Evolutionary conservation across 2,329 filamentous ascomycete species (phyloP).

Genomic region (Dothistroma septosporum): DNA sequence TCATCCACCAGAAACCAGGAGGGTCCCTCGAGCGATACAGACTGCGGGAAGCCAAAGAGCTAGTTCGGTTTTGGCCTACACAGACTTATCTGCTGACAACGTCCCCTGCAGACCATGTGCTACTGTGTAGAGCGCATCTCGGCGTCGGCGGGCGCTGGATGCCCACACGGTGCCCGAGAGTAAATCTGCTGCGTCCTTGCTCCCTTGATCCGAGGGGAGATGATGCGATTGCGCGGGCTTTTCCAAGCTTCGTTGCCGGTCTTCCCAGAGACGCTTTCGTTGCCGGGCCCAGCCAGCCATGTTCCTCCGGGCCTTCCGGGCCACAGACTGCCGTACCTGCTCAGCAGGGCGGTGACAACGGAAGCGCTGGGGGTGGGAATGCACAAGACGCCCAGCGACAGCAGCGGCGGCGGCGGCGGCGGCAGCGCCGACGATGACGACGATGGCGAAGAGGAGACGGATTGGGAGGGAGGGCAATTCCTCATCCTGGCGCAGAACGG

Average conservation of each 20-base stretch:
- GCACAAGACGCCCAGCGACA: neutral
- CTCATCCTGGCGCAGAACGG: neutral
- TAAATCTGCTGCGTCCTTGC: neutral
- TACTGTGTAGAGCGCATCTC: neutral
- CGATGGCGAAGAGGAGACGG: neutral
- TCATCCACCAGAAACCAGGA: neutral
- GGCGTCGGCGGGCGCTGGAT: neutral
- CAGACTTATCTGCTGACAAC: neutral
- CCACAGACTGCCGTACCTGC: neutral
- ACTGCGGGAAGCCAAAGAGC: neutral
- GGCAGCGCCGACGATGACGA: neutral
- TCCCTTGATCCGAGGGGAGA: neutral
- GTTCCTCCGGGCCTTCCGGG: neutral
- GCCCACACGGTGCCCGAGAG: neutral
- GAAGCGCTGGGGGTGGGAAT: neutral
- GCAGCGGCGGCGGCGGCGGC: neutral
- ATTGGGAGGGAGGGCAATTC: neutral
- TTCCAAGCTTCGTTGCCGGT: neutral
- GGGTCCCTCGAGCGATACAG: neutral
- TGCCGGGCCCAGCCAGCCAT: neutral
- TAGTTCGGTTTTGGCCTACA: no score
- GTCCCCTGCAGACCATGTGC: neutral
- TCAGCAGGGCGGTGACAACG: neutral
- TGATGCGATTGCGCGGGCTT: neutral
- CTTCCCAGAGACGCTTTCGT: neutral